Conservation (phyloP, 2,329 filamentous ascomycete genomes). For the Monilinia aucupariae region DNA sequence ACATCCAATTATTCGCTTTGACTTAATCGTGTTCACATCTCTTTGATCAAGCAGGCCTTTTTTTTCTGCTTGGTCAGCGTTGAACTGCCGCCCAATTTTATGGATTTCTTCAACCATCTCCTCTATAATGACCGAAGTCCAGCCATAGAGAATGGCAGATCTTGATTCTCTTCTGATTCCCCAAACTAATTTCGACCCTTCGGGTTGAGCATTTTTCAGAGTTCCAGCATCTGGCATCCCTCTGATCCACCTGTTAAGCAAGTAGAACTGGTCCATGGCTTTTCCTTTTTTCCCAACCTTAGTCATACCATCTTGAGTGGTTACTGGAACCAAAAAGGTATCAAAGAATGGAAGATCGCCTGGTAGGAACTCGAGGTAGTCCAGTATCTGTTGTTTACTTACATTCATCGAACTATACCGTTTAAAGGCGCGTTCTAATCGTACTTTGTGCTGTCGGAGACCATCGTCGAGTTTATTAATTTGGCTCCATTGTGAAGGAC, state of each 20-base stretch:
- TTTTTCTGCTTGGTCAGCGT: conserved; percentile 40
- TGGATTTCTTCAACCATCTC: conserved; percentile 46
- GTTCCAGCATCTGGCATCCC: conserved; percentile 42
- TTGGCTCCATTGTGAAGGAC: conserved; percentile 36
- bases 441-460: conserved; percentile 32
- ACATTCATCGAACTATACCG: conserved; percentile 21
- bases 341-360: conserved; percentile 48
- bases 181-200: conserved; percentile 46
- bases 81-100: conserved; percentile 39
- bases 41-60: conserved; percentile 42
- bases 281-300: conserved; percentile 45
- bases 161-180: conserved; percentile 40
- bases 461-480: conserved; percentile 41
- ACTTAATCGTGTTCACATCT: conserved; percentile 42
- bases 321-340: conserved; percentile 49
- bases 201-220: conserved; percentile 36
- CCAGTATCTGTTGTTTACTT: conserved; percentile 34
- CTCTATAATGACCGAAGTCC: conserved; percentile 43
- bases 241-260: conserved; percentile 49
- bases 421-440: conserved; percentile 25
- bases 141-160: conserved; percentile 36
- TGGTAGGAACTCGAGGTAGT: conserved; percentile 48
- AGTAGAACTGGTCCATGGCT: conserved; percentile 42
- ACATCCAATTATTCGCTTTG: conserved; percentile 59
- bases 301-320: conserved; percentile 41